Evolutionary conservation across 352 stramenopile species (phyloP), one percentile per base, ranked within the genome.

Genomic region (Pythium sp.): DNA sequence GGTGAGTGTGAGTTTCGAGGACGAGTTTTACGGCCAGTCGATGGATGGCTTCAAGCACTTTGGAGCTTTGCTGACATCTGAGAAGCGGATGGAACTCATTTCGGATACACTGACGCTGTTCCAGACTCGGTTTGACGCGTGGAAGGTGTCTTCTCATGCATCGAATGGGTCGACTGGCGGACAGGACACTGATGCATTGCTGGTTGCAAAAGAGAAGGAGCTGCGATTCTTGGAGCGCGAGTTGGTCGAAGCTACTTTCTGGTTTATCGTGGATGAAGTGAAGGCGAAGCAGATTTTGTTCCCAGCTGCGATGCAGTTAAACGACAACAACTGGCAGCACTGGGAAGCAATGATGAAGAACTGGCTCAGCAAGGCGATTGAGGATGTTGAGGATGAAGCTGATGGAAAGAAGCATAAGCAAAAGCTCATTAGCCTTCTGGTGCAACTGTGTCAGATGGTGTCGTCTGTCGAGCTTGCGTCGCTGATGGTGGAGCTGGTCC

Each of bases 1-100:
- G 43, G 43, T 51, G 61, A 41, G 20, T 3, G 28, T 58, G 24
- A 61, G 30, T 8, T 5, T 77, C 26, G 66, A 57, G 4, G 71
- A 81, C 1, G 77, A 88, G 51, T 88, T 91, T 47, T 93, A 93
- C 38, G 80, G 77, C 3, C 81, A 89, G 43, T 18, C 41, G 18
- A 18, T 91, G 30, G 60, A 11, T 36, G 65, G 58, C 5, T 58
- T 91, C 6, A 38, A 65, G 7, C 73, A 66, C 22, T 92, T 84
- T 64, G 74, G 78, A 18, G 38, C 51, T 5, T 72, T 87, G 8
- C 26, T 93, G 51, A 73, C 71, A 1, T 22, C 64, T 18, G 61
- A 76, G 24, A 90, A 93, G 64, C 81, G 77, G 1, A 62, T 90
- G 18, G 79, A 90, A 22, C 41, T 93, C 5, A 69, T 81, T 9